These are phyloP conservation scores for Inga laurina DNA, from an alignment of 306 rosid species.

Conservation along the genomic window DNA sequence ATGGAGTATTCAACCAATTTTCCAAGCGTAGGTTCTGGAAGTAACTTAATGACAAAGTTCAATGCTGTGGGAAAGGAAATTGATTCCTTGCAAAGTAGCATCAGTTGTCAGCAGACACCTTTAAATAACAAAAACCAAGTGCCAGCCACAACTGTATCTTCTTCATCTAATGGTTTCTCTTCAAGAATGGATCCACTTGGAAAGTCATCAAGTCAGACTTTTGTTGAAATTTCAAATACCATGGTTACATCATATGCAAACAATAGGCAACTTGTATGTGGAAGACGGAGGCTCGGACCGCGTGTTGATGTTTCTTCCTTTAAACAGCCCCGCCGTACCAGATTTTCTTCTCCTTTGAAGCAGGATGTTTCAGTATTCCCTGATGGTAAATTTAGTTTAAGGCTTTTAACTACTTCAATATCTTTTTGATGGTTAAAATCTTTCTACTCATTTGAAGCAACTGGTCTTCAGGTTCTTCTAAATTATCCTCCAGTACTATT, in stretches of 20 bases:
- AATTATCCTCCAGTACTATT: conserved; percentile 46
- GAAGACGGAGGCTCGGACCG: conserved; percentile 64
- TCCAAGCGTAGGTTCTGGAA: conserved; percentile 44
- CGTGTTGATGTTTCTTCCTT: conserved; percentile 64
- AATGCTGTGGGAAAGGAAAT: conserved; percentile 62
- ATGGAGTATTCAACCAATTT: conserved; percentile 43
- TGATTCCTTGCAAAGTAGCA: conserved; percentile 37
- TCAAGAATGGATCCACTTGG: conserved; percentile 41
- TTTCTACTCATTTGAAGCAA: conserved; percentile 35
- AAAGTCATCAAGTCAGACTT: conserved; percentile 43
- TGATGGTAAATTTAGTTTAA: conserved; percentile 47
- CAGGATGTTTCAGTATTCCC: conserved; percentile 38
- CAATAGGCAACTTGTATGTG: conserved; percentile 35
- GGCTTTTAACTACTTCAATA: neutral
- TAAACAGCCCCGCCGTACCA: conserved; percentile 75
- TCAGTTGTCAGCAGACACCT: conserved; percentile 40
- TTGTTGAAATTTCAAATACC: conserved; percentile 71
- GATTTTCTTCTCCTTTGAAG: conserved; percentile 51
- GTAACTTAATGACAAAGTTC: conserved; percentile 66
- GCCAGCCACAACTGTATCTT: conserved; percentile 20
- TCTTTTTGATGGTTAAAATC: conserved; percentile 23
- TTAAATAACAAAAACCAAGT: conserved; percentile 23
- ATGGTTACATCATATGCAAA: conserved; percentile 35
- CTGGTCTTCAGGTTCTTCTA: conserved; percentile 58
- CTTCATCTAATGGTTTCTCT: conserved; percentile 38